Evolutionary conservation across 2,329 filamentous ascomycete species (phyloP).

Genomic region (Aspergillus flavus): DNA sequence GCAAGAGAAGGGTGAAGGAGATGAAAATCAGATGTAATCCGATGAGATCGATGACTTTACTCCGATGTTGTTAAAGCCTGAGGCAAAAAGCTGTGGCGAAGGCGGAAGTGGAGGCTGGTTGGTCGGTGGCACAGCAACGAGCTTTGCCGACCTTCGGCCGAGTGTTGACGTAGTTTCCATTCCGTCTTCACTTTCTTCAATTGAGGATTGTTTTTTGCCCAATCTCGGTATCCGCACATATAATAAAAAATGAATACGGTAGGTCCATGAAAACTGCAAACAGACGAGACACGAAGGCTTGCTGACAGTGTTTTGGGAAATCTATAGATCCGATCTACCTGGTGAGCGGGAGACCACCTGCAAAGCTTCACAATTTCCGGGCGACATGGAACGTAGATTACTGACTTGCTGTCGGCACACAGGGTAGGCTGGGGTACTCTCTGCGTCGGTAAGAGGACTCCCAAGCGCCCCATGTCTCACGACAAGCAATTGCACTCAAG

Average conservation of each 20-base stretch:
- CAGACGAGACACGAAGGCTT: not conserved
- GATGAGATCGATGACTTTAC: slow-evolving; percentile 5
- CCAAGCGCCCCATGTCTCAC: not conserved
- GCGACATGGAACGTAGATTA: slow-evolving; percentile 1
- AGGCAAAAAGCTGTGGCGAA: slow-evolving; percentile 23
- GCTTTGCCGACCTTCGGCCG: slow-evolving; percentile 7
- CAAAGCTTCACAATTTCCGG: slow-evolving; percentile 8
- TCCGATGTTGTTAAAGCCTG: slow-evolving; percentile 21
- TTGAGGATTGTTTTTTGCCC: slow-evolving; percentile 1
- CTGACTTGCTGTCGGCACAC: slow-evolving; percentile 13
- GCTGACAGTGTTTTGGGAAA: slow-evolving; percentile 13
- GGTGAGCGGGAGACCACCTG: slow-evolving; percentile 46
- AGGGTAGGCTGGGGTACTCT: slow-evolving; percentile 93
- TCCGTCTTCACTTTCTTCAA: slow-evolving; percentile 11
- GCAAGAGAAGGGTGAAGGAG: slow-evolving; percentile 3
- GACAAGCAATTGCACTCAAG: not conserved
- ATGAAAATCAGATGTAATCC: slow-evolving; percentile 5
- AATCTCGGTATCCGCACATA: slow-evolving; percentile 1
- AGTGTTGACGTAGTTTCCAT: slow-evolving; percentile 24
- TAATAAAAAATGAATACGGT: slow-evolving; percentile 55
- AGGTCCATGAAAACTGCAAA: slow-evolving; percentile 24
- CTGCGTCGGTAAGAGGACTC: slow-evolving; percentile 67
- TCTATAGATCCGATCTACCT: slow-evolving; percentile 59
- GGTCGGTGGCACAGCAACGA: slow-evolving; percentile 2
- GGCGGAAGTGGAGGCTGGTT: slow-evolving; percentile 3